These are phyloP conservation scores for Ottelia alismoides DNA, from an alignment of 106 monocot genomes.

Conservation along the genomic window DNA sequence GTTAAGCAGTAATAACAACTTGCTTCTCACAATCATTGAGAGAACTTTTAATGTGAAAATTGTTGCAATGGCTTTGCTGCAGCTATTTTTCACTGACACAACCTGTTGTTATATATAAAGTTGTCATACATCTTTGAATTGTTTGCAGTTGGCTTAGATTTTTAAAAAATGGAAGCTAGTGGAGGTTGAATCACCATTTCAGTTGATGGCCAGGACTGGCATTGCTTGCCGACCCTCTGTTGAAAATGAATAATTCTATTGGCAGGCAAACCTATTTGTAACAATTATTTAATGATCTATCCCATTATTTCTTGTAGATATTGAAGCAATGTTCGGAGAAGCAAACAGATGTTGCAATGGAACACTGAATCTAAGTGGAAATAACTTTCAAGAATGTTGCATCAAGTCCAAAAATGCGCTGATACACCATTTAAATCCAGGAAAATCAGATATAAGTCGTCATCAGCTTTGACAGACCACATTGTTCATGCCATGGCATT, in stretches of 20 bases:
- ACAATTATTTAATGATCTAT: not conserved
- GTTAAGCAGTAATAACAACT: no score
- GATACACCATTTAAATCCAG: conserved; percentile 20
- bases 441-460: conserved; percentile 9
- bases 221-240: conserved; percentile 1
- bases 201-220: conserved; percentile 29
- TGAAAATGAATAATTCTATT: not conserved
- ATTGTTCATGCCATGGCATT: conserved; percentile 14
- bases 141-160: no score
- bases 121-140: no score
- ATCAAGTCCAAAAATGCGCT: not conserved
- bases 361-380: conserved; percentile 3
- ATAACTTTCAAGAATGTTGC: conserved; percentile 37
- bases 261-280: not conserved
- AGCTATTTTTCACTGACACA: no score
- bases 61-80: no score
- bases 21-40: no score
- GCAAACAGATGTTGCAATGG: conserved; percentile 12
- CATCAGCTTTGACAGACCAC: conserved; percentile 12
- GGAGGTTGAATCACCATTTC: conserved; percentile 27
- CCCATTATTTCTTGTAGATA: conserved; percentile 10
- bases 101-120: no score
- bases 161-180: conserved; percentile 54
- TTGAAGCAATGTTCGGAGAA: conserved; percentile 24
- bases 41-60: no score